A percentile compares a stretch with the other conserved stretches of the same genome.
These are phyloP conservation scores for Cyclotella cryptica DNA, from an alignment of 108 stramenopile genomes.

Conservation along the genomic window DNA sequence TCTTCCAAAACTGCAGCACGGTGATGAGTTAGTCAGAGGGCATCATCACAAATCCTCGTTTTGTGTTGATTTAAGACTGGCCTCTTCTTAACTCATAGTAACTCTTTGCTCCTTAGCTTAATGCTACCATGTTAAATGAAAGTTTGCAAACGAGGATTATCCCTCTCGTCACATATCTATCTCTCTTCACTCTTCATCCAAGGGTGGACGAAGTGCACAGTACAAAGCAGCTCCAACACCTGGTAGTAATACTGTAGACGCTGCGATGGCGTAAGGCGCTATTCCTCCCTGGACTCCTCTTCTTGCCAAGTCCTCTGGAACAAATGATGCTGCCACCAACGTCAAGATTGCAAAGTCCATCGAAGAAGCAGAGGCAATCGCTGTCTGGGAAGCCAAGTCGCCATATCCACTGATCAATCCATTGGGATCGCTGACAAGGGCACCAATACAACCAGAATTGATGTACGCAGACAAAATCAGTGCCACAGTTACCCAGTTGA, in stretches of 20 bases:
- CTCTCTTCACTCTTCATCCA: slow-evolving; percentile 19
- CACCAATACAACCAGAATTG: slow-evolving; percentile 31
- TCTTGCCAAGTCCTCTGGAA: slow-evolving; percentile 62
- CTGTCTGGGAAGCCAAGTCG: slow-evolving; percentile 40
- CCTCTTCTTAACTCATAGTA: slow-evolving; percentile 4
- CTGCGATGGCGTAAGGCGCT: slow-evolving; percentile 46
- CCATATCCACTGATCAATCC: slow-evolving; percentile 38
- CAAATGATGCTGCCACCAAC: slow-evolving; percentile 50
- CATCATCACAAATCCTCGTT: neutral
- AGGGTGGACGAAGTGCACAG: slow-evolving; percentile 62
- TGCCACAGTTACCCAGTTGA: slow-evolving; percentile 44
- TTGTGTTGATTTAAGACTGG: neutral
- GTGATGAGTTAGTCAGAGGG: neutral
- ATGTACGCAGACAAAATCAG: slow-evolving; percentile 24
- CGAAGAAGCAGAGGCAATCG: slow-evolving; percentile 60
- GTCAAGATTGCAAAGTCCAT: slow-evolving; percentile 66
- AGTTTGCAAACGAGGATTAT: too few relatives aligned
- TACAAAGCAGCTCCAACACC: slow-evolving; percentile 63
- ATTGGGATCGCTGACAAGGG: slow-evolving; percentile 31
- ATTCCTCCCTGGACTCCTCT: slow-evolving; percentile 33
- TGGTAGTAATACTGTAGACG: slow-evolving; percentile 58
- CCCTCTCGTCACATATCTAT: too few relatives aligned
- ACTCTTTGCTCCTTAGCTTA: neutral
- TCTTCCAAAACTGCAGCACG: neutral
- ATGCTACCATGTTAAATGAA: too few relatives aligned